A percentile compares a stretch with the other conserved stretches of the same genome.
These are phyloP conservation scores for Pseudopyrenochaeta lycopersici DNA, from an alignment of 2,329 filamentous ascomycete genomes.

Conservation along the genomic window DNA sequence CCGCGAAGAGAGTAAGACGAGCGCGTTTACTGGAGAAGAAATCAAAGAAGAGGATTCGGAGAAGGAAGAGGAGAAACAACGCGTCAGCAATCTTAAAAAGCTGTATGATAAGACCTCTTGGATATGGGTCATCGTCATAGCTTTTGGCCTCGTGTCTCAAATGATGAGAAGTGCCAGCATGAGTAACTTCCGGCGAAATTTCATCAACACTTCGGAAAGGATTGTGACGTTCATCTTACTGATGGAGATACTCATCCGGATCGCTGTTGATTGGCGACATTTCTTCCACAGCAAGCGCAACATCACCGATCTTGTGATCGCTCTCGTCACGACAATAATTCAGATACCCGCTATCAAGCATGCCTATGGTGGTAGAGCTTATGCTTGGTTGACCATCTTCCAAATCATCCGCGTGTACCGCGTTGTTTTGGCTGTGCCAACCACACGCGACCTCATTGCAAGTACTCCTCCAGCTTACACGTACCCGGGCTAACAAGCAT, in stretches of 20 bases:
- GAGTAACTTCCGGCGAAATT: constrained; percentile 65
- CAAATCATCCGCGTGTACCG: constrained; percentile 93
- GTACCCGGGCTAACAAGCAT: constrained; percentile 22
- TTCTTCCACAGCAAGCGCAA: constrained; percentile 82
- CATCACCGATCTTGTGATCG: constrained; percentile 80
- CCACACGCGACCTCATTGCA: constrained; percentile 86
- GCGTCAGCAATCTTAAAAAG: constrained; percentile 67
- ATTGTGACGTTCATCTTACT: constrained; percentile 81
- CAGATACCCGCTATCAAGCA: constrained; percentile 81
- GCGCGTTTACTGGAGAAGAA: constrained; percentile 85
- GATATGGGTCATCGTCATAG: constrained; percentile 83
- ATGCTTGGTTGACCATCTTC: constrained; percentile 90
- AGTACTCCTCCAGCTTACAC: constrained; percentile 16
- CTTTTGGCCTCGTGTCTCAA: constrained; percentile 81
- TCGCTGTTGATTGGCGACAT: constrained; percentile 78
- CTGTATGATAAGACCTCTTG: constrained; percentile 77
- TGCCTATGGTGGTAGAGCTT: constrained; percentile 68
- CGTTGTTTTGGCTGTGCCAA: constrained; percentile 85
- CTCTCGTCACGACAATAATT: constrained; percentile 83
- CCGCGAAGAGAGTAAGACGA: constrained; percentile 91
- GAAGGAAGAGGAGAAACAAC: constrained; percentile 48
- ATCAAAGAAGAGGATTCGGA: constrained; percentile 50
- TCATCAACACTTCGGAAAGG: constrained; percentile 78
- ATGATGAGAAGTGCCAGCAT: constrained; percentile 80
- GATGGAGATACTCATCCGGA: constrained; percentile 81